Evolutionary conservation across 495 filamentous ascomycete genomes (phyloP).

Genomic region (Aspergillus haitiensis): DNA sequence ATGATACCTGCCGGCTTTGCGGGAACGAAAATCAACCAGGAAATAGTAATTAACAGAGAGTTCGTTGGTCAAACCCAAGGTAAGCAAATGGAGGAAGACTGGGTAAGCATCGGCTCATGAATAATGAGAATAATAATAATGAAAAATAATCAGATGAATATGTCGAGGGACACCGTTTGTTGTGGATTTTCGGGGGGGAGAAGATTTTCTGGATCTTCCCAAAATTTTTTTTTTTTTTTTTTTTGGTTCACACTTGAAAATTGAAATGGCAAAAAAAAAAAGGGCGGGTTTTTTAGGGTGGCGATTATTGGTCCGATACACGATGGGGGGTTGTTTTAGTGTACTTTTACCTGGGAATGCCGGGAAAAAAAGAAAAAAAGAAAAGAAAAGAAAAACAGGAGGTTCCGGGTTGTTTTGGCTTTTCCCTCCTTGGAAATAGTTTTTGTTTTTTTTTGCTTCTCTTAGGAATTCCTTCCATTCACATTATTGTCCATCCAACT

Average conservation of each 20-base stretch:
- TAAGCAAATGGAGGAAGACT: slow-evolving; percentile 23
- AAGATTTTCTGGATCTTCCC: slow-evolving; percentile 21
- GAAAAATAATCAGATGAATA: slow-evolving; percentile 14
- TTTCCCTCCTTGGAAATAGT: slow-evolving; percentile 7
- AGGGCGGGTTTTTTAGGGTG: slow-evolving; percentile 28
- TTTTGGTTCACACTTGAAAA: slow-evolving; percentile 17
- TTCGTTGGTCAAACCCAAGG: slow-evolving; percentile 23
- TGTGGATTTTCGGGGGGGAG: slow-evolving; percentile 12
- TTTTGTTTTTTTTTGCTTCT: neutral
- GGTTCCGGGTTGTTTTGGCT: slow-evolving; percentile 3
- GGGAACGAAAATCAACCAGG: slow-evolving; percentile 14
- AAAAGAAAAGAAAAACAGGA: slow-evolving; percentile 9
- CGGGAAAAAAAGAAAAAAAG: slow-evolving; percentile 6
- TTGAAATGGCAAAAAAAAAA: slow-evolving; percentile 19
- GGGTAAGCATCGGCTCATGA: slow-evolving; percentile 15
- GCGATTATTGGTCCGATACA: slow-evolving; percentile 25
- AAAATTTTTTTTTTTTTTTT: slow-evolving; percentile 26
- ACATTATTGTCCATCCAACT: neutral
- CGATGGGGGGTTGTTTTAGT: slow-evolving; percentile 17
- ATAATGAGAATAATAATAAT: slow-evolving; percentile 25
- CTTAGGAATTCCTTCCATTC: neutral
- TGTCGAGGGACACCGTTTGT: slow-evolving; percentile 31
- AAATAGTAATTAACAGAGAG: slow-evolving; percentile 29
- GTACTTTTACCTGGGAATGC: slow-evolving; percentile 19
- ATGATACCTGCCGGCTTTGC: slow-evolving; percentile 15